Percentiles rank a stretch among this genome's conserved stretches.
phyloP scores from a whole-genome alignment of 116 monocot species.

The Iris pallida region DNA sequence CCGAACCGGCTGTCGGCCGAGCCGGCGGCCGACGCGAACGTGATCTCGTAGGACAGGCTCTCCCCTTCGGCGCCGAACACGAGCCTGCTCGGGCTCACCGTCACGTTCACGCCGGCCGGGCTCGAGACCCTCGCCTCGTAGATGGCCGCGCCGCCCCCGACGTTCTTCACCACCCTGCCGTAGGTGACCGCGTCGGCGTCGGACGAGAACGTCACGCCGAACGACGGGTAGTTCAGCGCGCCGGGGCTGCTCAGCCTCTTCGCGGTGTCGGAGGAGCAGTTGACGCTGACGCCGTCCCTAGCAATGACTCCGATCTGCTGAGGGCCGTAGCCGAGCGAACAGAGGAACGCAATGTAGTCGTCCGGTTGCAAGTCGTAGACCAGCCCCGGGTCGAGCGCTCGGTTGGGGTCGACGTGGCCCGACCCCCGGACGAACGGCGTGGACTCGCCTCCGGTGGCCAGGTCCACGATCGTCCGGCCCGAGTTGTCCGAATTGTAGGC shows the following conservation, averaged over 20 bases:
- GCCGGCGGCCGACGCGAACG: slow-evolving; percentile 26
- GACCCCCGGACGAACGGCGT: slow-evolving; percentile 77
- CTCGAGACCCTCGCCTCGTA: slow-evolving; percentile 42
- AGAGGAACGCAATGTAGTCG: slow-evolving; percentile 87
- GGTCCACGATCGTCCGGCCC: slow-evolving; percentile 56
- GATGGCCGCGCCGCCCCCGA: slow-evolving; percentile 24
- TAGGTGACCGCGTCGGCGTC: slow-evolving; percentile 32
- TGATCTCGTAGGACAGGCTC: slow-evolving; percentile 51
- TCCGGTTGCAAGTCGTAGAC: slow-evolving; percentile 57
- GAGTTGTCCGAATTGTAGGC: slow-evolving; percentile 73
- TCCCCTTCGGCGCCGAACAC: slow-evolving; percentile 36
- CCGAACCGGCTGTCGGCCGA: slow-evolving; percentile 37
- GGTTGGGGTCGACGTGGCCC: slow-evolving; percentile 85
- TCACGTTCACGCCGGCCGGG: slow-evolving; percentile 52
- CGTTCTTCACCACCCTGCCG: slow-evolving; percentile 63
- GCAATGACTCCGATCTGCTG: slow-evolving; percentile 61
- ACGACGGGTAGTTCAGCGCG: slow-evolving; percentile 84
- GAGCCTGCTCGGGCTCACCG: slow-evolving; percentile 60
- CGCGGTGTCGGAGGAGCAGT: slow-evolving; percentile 38
- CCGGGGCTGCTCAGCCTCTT: slow-evolving; percentile 40
- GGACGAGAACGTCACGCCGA: slow-evolving; percentile 53
- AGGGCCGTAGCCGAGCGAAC: slow-evolving; percentile 53
- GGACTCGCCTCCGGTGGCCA: slow-evolving; percentile 58
- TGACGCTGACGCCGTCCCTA: slow-evolving; percentile 20
- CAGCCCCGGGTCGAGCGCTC: slow-evolving; percentile 79